Evolutionary conservation across 2,329 filamentous ascomycete genomes (phyloP), one percentile per base, ranked within the genome.

Genomic region (Aspergillus niger): DNA sequence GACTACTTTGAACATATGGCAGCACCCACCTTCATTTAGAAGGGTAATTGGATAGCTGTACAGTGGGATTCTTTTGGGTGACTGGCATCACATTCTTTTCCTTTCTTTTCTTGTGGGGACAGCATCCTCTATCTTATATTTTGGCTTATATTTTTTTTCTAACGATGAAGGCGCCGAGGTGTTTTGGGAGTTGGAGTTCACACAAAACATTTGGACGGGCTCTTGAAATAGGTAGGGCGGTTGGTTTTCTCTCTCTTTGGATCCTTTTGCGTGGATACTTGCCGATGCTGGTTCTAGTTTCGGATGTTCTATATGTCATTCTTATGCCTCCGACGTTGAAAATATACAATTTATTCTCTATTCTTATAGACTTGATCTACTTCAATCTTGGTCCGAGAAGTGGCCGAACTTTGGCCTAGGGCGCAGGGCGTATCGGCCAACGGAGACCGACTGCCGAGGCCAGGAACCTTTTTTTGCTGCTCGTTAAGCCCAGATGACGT

Each of bases 51-150:
- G 10, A 20, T 11, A 38, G 26, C 15, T 64, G 60, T 58, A 64
- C 28, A 63, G 58, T 58, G 44, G 30, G 50, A 36, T 58, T 58
- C 11, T 60, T 49, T 13, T n/a, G 54, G 39, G 53, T 48, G 48
- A 48, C 39, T 50, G 55, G 39, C 44, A 15, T 59, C 38, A 57
- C 50, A 49, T 56, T 26, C 22, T 15, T 48, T 36, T 15, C 5
- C 5, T 5, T 32, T 32, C 30, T 32, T 11, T 36, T 36, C 32
- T 15, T 53, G 28, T 26, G 28, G 50, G 49, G 28, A 54, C 8
- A 7, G 32, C 8, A n/a, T n/a, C 20, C 17, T 24, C 5, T 22
- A 13, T 32, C 13, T 43, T n/a, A n/a, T 44, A 11, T 53, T 50
- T 26, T 28, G 22, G 22, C 8, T 50, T 50, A 13, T 22, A 26